Evolutionary conservation across 176 grass and related monocot species (phyloP), one percentile per base, ranked within the genome.

Genomic region (Zizania latifolia): DNA sequence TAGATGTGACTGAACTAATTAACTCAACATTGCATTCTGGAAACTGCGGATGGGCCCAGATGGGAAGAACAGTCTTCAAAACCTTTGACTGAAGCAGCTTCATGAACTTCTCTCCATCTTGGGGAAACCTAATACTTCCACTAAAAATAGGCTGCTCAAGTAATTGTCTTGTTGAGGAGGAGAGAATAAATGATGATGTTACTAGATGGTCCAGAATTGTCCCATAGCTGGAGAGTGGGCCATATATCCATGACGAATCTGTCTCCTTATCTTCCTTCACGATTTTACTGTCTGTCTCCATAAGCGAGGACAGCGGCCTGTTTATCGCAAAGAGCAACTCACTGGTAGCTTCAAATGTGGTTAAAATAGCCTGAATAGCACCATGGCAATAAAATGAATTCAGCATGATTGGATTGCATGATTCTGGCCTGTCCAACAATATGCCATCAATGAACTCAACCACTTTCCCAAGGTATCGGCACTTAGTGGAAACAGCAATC

Each of bases 271-370:
- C 90, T 69, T 91, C 86, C 70, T 77, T 85, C 66, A 56, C 84
- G 40, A 32, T 70, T 70, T 78, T 86, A 83, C 77, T 86, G 73
- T 94, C 89, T 38, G 73, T 99, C 32, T 99, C 89, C 95, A 99
- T 94, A 77, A 91, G 89, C 3, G 95, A 94, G 26, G 89, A 78
- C 4, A 77, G 91, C 17, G 74, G 33, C 76, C 89, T 78, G 58
- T 85, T 92, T 70, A 85, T 90, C 3, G 91, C 41, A 53, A 99
- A 99, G 77, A 99, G 95, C 82, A 99, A 88, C 84, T 99, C 91
- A 53, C 95, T 99, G 12, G 95, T 94, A 60, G 95, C 95, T 70
- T 90, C 89, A 84, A 92, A 99, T 36, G 95, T 99, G 32, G 95
- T 94, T 60, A 99, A 89, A 46, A 99, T 90, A 34, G 86, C 82